These are phyloP conservation scores for Aspergillus pseudoglaucus DNA, from an alignment of 2,329 filamentous ascomycete species.

Conservation along the genomic window DNA sequence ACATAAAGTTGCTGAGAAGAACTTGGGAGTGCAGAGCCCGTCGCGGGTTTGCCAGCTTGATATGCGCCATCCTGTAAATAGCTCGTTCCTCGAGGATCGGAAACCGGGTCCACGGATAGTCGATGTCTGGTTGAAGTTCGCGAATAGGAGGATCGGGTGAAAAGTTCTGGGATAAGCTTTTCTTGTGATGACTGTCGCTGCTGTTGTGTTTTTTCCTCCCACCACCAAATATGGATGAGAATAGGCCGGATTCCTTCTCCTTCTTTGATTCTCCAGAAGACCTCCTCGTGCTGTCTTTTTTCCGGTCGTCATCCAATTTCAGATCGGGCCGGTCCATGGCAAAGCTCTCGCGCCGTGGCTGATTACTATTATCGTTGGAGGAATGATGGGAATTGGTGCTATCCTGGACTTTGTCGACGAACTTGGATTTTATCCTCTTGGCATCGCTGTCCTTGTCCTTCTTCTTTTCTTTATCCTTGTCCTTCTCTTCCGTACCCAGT, in stretches of 20 bases:
- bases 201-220: constrained; percentile 80
- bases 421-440: constrained; percentile 52
- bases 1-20: constrained; percentile 98
- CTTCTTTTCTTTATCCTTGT: constrained; percentile 49
- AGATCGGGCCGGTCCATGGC: constrained; percentile 73
- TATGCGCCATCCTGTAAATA: constrained; percentile 97
- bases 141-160: constrained; percentile 76
- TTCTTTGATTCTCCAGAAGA: constrained; percentile 64
- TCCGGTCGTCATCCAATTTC: constrained; percentile 64
- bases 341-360: constrained; percentile 66
- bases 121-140: constrained; percentile 73
- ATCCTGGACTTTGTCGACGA: constrained; percentile 55
- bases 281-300: constrained; percentile 72
- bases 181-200: constrained; percentile 67
- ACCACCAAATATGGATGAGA: constrained; percentile 87
- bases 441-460: constrained; percentile 62
- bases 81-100: constrained; percentile 91
- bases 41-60: constrained; percentile 95
- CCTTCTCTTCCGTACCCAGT: constrained; percentile 64
- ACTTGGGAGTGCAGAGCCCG: constrained; percentile 91
- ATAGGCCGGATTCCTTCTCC: constrained; percentile 80
- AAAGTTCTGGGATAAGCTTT: constrained; percentile 63
- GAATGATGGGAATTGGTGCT: constrained; percentile 76
- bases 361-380: constrained; percentile 71
- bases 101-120: constrained; percentile 95